Percentiles rank a stretch among this genome's conserved stretches.
Evolutionary conservation across 495 filamentous ascomycete species (phyloP).

Genomic region (Hypoxylon rickii): DNA sequence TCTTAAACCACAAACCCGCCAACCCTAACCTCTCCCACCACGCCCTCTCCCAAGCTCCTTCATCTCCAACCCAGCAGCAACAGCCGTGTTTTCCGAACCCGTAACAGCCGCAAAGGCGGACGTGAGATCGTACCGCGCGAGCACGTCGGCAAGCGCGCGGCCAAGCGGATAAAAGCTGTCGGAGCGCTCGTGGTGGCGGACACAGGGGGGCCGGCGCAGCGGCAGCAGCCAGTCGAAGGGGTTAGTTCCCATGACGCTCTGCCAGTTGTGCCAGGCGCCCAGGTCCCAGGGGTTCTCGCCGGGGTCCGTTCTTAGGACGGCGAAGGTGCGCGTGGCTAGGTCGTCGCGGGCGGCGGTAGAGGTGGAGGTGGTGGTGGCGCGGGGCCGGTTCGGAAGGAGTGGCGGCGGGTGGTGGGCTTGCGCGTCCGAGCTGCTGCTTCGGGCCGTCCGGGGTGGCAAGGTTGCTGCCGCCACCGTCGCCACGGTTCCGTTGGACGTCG

Average conservation of each 20-base stretch:
- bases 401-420: too few relatives aligned
- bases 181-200: slow-evolving; percentile 48
- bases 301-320: slow-evolving; percentile 69
- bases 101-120: too few relatives aligned
- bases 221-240: slow-evolving; percentile 76
- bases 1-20: too few relatives aligned
- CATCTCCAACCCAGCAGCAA: slow-evolving; percentile 31
- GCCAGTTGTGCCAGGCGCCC: slow-evolving; percentile 67
- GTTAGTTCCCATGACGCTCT: slow-evolving; percentile 73
- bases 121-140: slow-evolving; percentile 44
- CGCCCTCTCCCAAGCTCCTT: slow-evolving; percentile 24
- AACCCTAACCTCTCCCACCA: background rate
- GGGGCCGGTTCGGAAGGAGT: too few relatives aligned
- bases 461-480: too few relatives aligned
- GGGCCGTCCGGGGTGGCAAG: background rate
- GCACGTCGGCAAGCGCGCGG: slow-evolving; percentile 43
- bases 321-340: slow-evolving; percentile 66
- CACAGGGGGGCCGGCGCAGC: slow-evolving; percentile 66
- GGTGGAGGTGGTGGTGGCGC: too few relatives aligned
- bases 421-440: slow-evolving; percentile 1
- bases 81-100: slow-evolving; percentile 23
- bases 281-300: slow-evolving; percentile 84
- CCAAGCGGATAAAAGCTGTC: slow-evolving; percentile 57
- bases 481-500: slow-evolving; percentile 9
- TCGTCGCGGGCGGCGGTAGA: slow-evolving; percentile 45